Conservation (phyloP, 371 early-diverging fungal genomes). For the Syncephalis fuscata region DNA sequence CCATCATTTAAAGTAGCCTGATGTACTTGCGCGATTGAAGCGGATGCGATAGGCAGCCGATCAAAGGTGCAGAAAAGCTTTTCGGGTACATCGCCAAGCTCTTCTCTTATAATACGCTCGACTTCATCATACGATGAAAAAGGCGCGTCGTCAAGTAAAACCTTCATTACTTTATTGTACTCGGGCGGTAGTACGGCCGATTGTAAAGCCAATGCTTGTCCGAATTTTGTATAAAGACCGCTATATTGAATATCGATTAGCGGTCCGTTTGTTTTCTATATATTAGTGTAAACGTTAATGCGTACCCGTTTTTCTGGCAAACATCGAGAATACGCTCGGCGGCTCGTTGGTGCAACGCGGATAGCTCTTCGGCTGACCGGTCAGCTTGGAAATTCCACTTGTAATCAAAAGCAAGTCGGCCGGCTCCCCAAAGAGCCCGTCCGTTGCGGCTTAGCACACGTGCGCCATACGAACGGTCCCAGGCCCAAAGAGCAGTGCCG, state of each 20-base stretch:
- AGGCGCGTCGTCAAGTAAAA: slow-evolving; percentile 73
- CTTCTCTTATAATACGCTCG: slow-evolving; percentile 44
- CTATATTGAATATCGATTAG: slow-evolving; percentile 7
- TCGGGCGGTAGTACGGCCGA: slow-evolving; percentile 59
- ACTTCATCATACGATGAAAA: slow-evolving; percentile 46
- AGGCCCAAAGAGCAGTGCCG: no score
- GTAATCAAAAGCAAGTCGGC: slow-evolving; percentile 40
- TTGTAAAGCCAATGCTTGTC: slow-evolving; percentile 74
- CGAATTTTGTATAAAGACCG: slow-evolving; percentile 81
- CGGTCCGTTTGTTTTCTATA: not conserved
- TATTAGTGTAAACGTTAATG: not conserved
- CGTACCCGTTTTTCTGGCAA: slow-evolving; percentile 62
- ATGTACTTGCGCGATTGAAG: slow-evolving; percentile 91
- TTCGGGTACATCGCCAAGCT: slow-evolving; percentile 36
- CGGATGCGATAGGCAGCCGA: slow-evolving; percentile 59
- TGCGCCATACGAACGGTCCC: no score
- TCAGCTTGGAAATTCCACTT: slow-evolving; percentile 52
- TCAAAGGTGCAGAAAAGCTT: slow-evolving; percentile 60
- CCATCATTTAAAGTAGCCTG: slow-evolving; percentile 58
- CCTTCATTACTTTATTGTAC: slow-evolving; percentile 46
- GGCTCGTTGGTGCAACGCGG: slow-evolving; percentile 42
- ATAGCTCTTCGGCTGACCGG: slow-evolving; percentile 21
- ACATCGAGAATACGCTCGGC: slow-evolving; percentile 58
- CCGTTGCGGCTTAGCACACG: slow-evolving; percentile 15
- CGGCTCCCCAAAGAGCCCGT: slow-evolving; percentile 21